These are phyloP conservation scores for Thalassiosira ordinaria DNA, from an alignment of 352 stramenopile genomes.

Conservation along the genomic window DNA sequence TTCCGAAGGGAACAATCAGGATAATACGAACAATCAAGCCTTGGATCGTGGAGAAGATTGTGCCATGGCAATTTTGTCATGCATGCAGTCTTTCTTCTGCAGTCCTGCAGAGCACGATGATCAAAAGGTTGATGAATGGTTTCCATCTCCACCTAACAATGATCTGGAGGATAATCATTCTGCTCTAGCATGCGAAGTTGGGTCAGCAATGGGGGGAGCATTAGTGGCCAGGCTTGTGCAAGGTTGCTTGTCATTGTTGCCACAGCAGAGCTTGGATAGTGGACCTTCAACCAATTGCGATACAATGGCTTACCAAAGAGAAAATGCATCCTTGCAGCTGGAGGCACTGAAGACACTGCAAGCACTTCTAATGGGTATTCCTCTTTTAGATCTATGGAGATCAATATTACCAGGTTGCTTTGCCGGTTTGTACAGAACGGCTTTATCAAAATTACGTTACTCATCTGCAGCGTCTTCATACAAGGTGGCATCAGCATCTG, in stretches of 20 bases:
- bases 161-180: neutral
- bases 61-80: conserved; percentile 37
- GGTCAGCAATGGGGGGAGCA: conserved; percentile 44
- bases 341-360: conserved; percentile 52
- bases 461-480: conserved; percentile 23
- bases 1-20: neutral
- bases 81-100: conserved; percentile 29
- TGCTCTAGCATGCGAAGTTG: conserved; percentile 19
- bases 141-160: too few relatives aligned
- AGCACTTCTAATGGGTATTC: conserved; percentile 34
- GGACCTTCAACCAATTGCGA: neutral
- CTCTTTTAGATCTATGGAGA: conserved; percentile 38
- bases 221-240: conserved; percentile 51
- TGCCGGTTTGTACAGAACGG: conserved; percentile 46
- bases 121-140: neutral
- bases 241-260: conserved; percentile 48
- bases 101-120: neutral
- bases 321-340: conserved; percentile 36
- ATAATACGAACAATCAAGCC: neutral
- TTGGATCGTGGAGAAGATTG: conserved; percentile 56
- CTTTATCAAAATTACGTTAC: conserved; percentile 32
- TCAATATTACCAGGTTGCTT: conserved; percentile 57
- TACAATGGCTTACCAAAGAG: neutral
- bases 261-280: neutral
- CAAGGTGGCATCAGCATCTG: conserved; percentile 28